A percentile compares a stretch with the other conserved stretches of the same genome.
These are phyloP conservation scores for Herpetospermum pedunculosum DNA, from an alignment of 306 rosid genomes.

Conservation along the genomic window DNA sequence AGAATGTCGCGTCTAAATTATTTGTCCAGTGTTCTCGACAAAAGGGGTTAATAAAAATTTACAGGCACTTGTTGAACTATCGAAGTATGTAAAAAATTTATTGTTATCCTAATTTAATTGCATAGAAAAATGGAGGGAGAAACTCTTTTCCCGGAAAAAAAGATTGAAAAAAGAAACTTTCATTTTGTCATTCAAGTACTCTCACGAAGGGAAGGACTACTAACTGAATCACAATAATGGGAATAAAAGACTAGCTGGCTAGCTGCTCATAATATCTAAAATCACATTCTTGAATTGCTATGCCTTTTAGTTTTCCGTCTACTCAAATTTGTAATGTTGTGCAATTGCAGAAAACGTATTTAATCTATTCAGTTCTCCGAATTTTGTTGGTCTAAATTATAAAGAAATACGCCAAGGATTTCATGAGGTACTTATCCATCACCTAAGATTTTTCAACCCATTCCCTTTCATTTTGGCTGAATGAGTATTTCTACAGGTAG, in stretches of 20 bases:
- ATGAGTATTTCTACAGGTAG: conserved; percentile 48
- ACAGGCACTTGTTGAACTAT: conserved; percentile 90
- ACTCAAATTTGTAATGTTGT: conserved; percentile 9
- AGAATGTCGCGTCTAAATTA: conserved; percentile 84
- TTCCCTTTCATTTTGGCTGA: conserved; percentile 3
- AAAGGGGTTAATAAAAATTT: conserved; percentile 89
- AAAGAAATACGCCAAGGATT: conserved; percentile 50
- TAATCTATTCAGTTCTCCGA: conserved; percentile 57
- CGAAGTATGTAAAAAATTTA: conserved; percentile 36
- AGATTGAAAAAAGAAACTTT: background rate
- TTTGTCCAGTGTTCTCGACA: conserved; percentile 99
- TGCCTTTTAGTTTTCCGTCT: background rate
- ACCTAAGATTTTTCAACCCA: background rate
- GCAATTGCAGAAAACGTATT: conserved; percentile 78
- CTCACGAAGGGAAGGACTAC: background rate
- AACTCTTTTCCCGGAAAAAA: background rate
- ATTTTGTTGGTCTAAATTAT: conserved; percentile 53
- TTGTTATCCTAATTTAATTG: background rate
- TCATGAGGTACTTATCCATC: conserved; percentile 42
- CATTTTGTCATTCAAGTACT: background rate
- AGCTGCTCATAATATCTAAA: background rate
- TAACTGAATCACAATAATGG: background rate
- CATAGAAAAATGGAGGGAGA: background rate
- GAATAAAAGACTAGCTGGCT: background rate
- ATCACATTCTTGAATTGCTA: background rate